Percentiles rank a stretch among this genome's conserved stretches.
Evolutionary conservation across 2,329 filamentous ascomycete species (phyloP).

Genomic region (Fusarium temperatum): DNA sequence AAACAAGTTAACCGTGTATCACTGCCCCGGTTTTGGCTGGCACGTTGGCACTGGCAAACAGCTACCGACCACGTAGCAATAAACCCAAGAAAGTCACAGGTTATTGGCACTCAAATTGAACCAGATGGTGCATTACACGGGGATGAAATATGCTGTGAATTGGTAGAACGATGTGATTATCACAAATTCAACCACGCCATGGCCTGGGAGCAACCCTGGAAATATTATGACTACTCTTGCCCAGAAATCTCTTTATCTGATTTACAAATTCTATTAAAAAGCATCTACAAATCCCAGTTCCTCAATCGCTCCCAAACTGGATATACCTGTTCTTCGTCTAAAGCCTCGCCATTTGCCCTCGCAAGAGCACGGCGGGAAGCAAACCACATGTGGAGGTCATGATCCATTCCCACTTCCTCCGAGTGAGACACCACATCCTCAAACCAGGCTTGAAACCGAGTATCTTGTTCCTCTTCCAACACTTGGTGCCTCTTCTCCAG

Average conservation of each 20-base stretch:
- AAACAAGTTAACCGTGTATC: neutral
- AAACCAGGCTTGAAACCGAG: neutral
- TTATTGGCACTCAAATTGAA: fast-evolving
- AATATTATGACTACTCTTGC: too few species aligned
- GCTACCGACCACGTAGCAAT: fast-evolving
- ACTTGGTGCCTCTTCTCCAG: neutral
- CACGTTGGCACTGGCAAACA: neutral
- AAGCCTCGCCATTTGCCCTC: neutral
- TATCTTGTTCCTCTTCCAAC: neutral
- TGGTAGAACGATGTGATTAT: too few species aligned
- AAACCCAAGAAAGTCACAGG: fast-evolving
- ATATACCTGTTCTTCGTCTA: neutral
- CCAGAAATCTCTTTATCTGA: too few species aligned
- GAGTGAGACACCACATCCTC: neutral
- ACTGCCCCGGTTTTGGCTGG: fast-evolving
- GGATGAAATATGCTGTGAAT: too few species aligned
- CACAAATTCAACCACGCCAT: too few species aligned
- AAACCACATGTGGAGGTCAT: neutral
- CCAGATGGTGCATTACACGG: fast-evolving
- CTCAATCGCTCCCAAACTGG: neutral
- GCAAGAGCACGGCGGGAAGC: neutral
- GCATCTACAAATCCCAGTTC: neutral
- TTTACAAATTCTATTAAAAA: too few species aligned
- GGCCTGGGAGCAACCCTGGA: too few species aligned
- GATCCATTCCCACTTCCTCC: neutral